Conservation (phyloP, 2,329 filamentous ascomycete species). For the Echinosphaeria canescens region DNA sequence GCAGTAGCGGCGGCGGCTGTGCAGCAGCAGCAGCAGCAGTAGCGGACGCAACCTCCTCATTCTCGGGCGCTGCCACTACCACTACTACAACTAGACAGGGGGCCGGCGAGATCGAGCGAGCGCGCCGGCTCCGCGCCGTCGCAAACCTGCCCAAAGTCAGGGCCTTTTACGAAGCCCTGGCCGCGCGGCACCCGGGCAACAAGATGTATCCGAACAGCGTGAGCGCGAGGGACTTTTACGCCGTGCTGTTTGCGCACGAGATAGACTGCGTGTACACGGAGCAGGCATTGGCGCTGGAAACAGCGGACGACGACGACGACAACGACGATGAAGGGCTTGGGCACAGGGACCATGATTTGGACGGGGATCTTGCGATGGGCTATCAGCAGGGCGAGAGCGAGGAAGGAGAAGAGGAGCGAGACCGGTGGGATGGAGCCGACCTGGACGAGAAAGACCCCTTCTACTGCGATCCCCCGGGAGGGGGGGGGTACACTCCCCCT, state of each 20-base stretch:
- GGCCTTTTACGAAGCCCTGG: slow-evolving; percentile 55
- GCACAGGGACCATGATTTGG: slow-evolving; percentile 6
- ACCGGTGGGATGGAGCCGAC: no score
- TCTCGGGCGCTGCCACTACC: no score
- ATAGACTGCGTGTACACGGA: slow-evolving; percentile 51
- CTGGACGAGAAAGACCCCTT: no score
- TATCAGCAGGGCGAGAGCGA: slow-evolving; percentile 6
- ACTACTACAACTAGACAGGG: no score
- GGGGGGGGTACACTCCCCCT: no score
- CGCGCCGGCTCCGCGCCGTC: no score
- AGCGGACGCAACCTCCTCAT: no score
- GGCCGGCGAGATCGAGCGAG: no score
- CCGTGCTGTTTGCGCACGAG: slow-evolving; percentile 62
- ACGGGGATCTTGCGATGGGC: slow-evolving; percentile 6
- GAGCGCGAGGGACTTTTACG: slow-evolving; percentile 58
- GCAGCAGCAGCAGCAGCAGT: slow-evolving; percentile 1
- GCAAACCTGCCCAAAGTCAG: slow-evolving; percentile 23
- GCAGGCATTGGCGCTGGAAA: slow-evolving; percentile 21
- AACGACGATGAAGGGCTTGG: slow-evolving; percentile 6
- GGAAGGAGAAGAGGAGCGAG: no score
- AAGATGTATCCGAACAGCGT: slow-evolving; percentile 32
- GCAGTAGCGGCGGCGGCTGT: slow-evolving; percentile 4
- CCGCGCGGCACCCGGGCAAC: slow-evolving; percentile 55
- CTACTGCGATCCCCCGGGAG: no score
- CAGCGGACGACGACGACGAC: no score